These are phyloP conservation scores for Candida dajiaensis DNA, from an alignment of 805 yeast species.

Conservation along the genomic window DNA sequence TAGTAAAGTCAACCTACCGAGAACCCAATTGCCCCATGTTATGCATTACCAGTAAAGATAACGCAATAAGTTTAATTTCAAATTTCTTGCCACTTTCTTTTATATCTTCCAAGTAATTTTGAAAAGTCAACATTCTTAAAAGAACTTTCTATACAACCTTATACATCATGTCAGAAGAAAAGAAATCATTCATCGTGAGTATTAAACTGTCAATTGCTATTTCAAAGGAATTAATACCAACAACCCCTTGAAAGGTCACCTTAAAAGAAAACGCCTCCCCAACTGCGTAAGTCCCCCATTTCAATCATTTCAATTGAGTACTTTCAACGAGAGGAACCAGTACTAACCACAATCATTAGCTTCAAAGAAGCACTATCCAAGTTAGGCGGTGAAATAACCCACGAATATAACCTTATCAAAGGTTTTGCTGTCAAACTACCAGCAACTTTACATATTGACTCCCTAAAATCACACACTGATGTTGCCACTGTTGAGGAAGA, in stretches of 20 bases:
- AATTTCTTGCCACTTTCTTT: no score
- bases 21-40: background rate
- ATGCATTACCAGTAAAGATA: no score
- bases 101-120: no score
- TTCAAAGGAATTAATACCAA: no score
- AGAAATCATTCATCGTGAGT: conserved; percentile 24
- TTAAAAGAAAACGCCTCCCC: conserved; percentile 29
- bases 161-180: conserved; percentile 18
- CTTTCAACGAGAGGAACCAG: no score
- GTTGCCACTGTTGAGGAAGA: conserved; percentile 65
- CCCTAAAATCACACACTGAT: conserved; percentile 42
- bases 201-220: background rate
- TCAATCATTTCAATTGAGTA: no score
- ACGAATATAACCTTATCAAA: conserved; percentile 59
- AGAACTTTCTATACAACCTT: background rate
- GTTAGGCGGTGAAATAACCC: conserved; percentile 56
- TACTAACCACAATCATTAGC: conserved; percentile 23
- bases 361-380: conserved; percentile 44
- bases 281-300: background rate
- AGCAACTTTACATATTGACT: conserved; percentile 34
- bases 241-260: conserved; percentile 26
- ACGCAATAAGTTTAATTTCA: no score
- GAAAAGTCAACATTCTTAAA: background rate
- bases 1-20: background rate
- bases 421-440: conserved; percentile 62